Evolutionary conservation across 2,329 filamentous ascomycete genomes (phyloP).

Genomic region (Arthrobotrys entomopaga): DNA sequence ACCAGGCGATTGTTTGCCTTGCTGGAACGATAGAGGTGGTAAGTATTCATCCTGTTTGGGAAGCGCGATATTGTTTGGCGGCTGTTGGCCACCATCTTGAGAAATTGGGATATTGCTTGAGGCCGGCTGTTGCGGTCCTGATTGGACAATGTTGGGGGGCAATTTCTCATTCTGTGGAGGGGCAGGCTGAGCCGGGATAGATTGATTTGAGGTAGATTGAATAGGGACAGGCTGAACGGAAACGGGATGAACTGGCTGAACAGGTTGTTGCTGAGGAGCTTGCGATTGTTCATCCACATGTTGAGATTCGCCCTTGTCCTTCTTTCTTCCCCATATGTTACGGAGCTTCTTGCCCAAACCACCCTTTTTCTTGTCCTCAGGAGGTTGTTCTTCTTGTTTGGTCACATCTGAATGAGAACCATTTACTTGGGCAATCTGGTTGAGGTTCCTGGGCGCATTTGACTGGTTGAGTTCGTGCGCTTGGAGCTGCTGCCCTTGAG

Average conservation of each 20-base stretch:
- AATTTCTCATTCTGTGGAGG: constrained; percentile 36
- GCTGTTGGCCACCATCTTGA: constrained; percentile 26
- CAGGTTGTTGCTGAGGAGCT: constrained; percentile 9
- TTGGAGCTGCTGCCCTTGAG: constrained; percentile 21
- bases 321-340: constrained; percentile 38
- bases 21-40: constrained; percentile 45
- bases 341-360: constrained; percentile 22
- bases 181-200: no score
- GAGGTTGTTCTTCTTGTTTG: constrained; percentile 35
- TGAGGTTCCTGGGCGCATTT: constrained; percentile 4
- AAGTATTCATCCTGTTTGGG: constrained; percentile 46
- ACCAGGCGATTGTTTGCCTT: constrained; percentile 44
- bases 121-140: constrained; percentile 8
- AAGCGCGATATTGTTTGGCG: constrained; percentile 19
- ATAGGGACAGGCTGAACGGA: constrained; percentile 10
- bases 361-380: constrained; percentile 40
- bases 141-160: constrained; percentile 14
- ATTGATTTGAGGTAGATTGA: background rate
- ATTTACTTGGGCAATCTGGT: constrained; percentile 22
- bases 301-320: constrained; percentile 32
- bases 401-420: constrained; percentile 22
- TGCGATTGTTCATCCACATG: constrained; percentile 11
- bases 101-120: constrained; percentile 4
- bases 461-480: constrained; percentile 12
- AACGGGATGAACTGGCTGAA: background rate